phyloP scores from a whole-genome alignment of 805 yeast species.

The Jamesozyma hellenica region DNA sequence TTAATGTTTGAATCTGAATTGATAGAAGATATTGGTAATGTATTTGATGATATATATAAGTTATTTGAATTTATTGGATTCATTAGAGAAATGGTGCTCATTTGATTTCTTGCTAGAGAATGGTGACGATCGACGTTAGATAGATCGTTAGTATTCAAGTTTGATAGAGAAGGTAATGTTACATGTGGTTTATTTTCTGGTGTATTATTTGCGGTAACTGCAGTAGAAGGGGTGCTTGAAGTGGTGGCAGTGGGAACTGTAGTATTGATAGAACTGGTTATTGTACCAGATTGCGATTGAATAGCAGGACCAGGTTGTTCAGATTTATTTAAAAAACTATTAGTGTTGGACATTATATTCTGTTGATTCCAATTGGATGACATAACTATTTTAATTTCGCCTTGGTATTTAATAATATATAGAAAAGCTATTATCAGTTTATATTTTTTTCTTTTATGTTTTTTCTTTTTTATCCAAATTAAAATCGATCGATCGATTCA shows the following conservation, averaged over 20 bases:
- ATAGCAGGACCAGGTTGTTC: too few species aligned
- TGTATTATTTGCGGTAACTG: background rate
- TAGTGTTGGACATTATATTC: background rate
- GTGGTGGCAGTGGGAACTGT: background rate
- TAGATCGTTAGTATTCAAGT: constrained; percentile 1
- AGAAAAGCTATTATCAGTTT: too few species aligned
- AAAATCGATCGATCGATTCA: too few species aligned
- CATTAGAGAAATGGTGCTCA: constrained; percentile 13
- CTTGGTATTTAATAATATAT: too few species aligned
- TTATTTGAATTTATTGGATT: constrained; percentile 9
- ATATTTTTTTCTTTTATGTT: too few species aligned
- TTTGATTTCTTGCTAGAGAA: constrained; percentile 10
- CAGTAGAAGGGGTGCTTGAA: constrained; percentile 4
- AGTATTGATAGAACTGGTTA: background rate
- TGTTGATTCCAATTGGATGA: constrained; percentile 1
- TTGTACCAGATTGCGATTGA: too few species aligned
- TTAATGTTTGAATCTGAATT: constrained; percentile 23
- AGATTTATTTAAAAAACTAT: too few species aligned
- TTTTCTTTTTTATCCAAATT: too few species aligned
- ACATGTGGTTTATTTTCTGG: constrained; percentile 2
- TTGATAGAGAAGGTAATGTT: constrained; percentile 8
- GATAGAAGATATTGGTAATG: constrained; percentile 3
- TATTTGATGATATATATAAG: background rate
- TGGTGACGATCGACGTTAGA: constrained; percentile 1
- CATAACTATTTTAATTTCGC: too few species aligned